Percentiles rank a stretch among this genome's conserved stretches.
Conservation (phyloP, 2,329 filamentous ascomycete species). For the Pyricularia pennisetigena region DNA sequence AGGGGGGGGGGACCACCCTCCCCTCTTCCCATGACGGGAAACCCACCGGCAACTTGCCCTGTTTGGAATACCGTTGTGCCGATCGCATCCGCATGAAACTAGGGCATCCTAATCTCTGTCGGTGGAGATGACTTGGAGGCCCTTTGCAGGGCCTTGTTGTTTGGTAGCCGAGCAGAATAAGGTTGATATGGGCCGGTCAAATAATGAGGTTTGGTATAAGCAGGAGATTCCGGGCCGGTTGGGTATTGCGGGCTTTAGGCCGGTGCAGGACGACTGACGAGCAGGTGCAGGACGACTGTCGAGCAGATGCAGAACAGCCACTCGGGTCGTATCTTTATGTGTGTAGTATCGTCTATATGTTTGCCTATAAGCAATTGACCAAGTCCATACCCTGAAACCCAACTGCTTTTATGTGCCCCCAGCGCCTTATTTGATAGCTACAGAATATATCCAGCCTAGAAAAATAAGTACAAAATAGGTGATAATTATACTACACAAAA, state of each 20-base stretch:
- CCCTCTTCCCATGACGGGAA: neutral
- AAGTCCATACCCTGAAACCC: neutral
- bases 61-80: neutral
- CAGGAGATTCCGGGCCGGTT: neutral
- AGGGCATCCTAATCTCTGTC: too few relatives aligned
- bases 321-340: neutral
- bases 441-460: neutral
- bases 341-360: neutral
- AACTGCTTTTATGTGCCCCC: neutral
- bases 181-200: neutral
- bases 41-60: neutral
- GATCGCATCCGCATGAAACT: neutral
- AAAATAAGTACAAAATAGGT: neutral
- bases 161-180: neutral
- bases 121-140: too few relatives aligned
- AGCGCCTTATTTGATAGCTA: neutral
- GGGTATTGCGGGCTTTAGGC: neutral
- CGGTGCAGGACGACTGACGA: neutral
- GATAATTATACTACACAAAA: neutral
- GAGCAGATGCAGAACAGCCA: neutral
- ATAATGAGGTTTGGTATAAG: neutral
- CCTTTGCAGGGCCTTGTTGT: neutral
- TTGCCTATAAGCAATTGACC: neutral
- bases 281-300: neutral
- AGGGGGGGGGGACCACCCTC: too few relatives aligned